Conservation (phyloP, 2,329 filamentous ascomycete species). For the Pestalotiopsis sp. region DNA sequence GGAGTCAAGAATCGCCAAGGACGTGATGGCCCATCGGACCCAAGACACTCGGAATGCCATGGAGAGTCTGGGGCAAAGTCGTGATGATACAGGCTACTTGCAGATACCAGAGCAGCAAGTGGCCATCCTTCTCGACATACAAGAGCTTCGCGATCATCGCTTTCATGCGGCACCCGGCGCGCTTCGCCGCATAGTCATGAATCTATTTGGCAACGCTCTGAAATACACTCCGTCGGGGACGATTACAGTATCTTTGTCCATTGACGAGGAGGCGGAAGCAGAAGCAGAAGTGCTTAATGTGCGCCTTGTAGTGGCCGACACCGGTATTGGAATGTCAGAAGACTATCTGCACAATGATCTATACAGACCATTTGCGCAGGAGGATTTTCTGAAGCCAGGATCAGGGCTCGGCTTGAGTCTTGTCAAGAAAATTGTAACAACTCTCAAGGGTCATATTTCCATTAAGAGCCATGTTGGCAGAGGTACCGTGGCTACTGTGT, state of each 20-base stretch:
- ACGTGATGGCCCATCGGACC: not conserved
- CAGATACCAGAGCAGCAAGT: slow-evolving; percentile 25
- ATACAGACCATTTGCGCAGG: slow-evolving; percentile 67
- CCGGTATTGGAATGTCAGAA: slow-evolving; percentile 66
- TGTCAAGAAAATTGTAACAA: slow-evolving; percentile 55
- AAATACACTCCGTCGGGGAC: slow-evolving; percentile 55
- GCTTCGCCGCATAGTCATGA: slow-evolving; percentile 60
- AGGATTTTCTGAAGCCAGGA: slow-evolving; percentile 61
- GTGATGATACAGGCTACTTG: not conserved
- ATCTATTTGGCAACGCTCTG: slow-evolving; percentile 63
- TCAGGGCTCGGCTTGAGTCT: slow-evolving; percentile 69
- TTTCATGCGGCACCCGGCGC: slow-evolving; percentile 57
- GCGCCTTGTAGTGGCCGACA: slow-evolving; percentile 45
- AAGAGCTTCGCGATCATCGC: slow-evolving; percentile 48
- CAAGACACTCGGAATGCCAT: not conserved
- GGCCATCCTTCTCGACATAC: slow-evolving; percentile 53
- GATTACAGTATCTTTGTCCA: slow-evolving; percentile 26
- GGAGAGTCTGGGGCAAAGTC: not conserved
- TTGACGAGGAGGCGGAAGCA: slow-evolving; percentile 15
- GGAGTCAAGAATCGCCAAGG: not conserved
- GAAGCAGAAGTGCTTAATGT: not conserved
- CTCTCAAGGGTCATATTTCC: slow-evolving; percentile 19
- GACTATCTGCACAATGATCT: slow-evolving; percentile 63
- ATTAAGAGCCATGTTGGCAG: slow-evolving; percentile 20
- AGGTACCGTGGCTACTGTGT: not conserved